phyloP scores from a whole-genome alignment of 768 basidiomycete species.

The Lactarius quietus region DNA sequence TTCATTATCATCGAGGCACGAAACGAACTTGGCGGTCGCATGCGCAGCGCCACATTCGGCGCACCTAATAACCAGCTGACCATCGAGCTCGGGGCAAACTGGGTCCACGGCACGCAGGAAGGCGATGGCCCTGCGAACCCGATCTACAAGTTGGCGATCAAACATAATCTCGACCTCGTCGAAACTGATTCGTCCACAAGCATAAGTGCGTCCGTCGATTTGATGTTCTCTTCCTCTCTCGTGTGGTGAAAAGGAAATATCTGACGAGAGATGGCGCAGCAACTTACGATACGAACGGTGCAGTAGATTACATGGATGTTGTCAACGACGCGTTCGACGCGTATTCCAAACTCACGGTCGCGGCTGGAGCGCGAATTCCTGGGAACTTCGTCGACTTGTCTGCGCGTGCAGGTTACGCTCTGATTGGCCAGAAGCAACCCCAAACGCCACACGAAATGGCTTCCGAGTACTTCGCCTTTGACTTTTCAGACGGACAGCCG shows the following conservation, averaged over 20 bases:
- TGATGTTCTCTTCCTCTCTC: slow-evolving; percentile 29
- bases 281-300: slow-evolving; percentile 48
- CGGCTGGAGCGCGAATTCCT: slow-evolving; percentile 42
- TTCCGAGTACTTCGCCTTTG: slow-evolving; percentile 47
- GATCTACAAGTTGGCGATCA: slow-evolving; percentile 48
- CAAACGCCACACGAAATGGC: slow-evolving; percentile 42
- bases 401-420: slow-evolving; percentile 49
- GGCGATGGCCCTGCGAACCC: slow-evolving; percentile 51
- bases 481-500: slow-evolving; percentile 50
- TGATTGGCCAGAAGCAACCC: slow-evolving; percentile 47
- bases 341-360: slow-evolving; percentile 37
- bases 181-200: slow-evolving; percentile 36
- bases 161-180: too few species aligned
- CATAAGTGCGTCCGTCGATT: slow-evolving; percentile 32
- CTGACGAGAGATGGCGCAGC: slow-evolving; percentile 32
- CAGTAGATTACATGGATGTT: slow-evolving; percentile 43
- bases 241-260: background rate
- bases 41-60: slow-evolving; percentile 44
- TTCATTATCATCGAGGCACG: slow-evolving; percentile 57
- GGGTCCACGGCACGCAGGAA: too few species aligned
- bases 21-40: slow-evolving; percentile 52
- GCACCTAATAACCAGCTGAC: slow-evolving; percentile 35
- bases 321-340: slow-evolving; percentile 39
- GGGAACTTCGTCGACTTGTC: slow-evolving; percentile 36
- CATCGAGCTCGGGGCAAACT: slow-evolving; percentile 47